Evolutionary conservation across 345 rosid species (phyloP), one percentile per base, ranked within the genome.

Genomic region (Eucalyptus paniculata): DNA sequence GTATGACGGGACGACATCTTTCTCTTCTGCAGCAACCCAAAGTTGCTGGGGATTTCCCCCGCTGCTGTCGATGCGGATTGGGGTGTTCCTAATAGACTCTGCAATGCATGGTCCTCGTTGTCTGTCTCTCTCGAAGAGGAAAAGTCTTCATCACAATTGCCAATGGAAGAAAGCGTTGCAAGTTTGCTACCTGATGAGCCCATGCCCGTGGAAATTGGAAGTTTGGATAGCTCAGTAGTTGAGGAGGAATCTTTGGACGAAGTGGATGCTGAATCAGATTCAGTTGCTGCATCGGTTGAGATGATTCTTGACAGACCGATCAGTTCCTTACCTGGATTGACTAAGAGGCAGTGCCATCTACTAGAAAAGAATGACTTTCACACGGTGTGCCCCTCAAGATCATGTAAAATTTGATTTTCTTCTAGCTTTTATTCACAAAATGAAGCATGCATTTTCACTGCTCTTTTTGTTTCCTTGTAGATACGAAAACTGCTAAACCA

Each of bases 311-410:
- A 94, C 90, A 89, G 87, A 87, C 62, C 94, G 51, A 91, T 98
- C 90, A 92, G 91, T 92, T 94, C 92, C 77, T 26, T 97, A 60
- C 94, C 96, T 87, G 96, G 96, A 87, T 90, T 98, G 92, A 95
- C 94, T 89, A 95, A 92, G 93, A 95, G 96, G 93, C 96, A 93
- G 50, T 88, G 88, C 88, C 72, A 58, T 89, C 96, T 93, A 92
- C 91, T 98, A 67, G 97, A 97, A 87, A 95, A 92, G 44, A 94
- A 93, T 88, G 99, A 98, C 87, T 96, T 98, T 93, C 95, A 96
- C 92, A 96, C 98, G 93, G 98, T 98, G 90, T 77, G 96, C 60
- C 62, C 87, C 91, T 87, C 32, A 69, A 58, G 81, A 86, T 67
- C 88, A 88, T 87, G 72, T 44, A 88, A 50, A 40, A n/a, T 82